A percentile compares a stretch with the other conserved stretches of the same genome.
phyloP scores from a whole-genome alignment of 257 asterid species.

The Fraxinus quadrangulata region DNA sequence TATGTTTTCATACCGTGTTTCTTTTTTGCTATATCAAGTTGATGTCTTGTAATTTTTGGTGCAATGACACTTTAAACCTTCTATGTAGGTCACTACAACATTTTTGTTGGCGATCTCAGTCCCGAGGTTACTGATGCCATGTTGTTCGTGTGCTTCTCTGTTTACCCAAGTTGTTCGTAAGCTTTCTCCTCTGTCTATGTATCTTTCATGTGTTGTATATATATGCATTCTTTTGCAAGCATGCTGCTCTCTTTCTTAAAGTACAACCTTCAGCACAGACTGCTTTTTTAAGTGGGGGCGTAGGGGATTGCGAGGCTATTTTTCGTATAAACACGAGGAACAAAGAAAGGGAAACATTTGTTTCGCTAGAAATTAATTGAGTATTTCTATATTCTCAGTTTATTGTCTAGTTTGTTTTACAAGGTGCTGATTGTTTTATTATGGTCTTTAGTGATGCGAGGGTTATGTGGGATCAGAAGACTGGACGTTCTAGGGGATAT shows the following conservation, averaged over 20 bases:
- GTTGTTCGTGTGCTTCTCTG: constrained; percentile 79
- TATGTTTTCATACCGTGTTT: constrained; percentile 16
- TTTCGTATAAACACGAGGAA: background rate
- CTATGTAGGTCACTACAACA: constrained; percentile 72
- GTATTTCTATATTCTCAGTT: constrained; percentile 10
- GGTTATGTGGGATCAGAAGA: constrained; percentile 98
- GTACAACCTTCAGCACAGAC: background rate
- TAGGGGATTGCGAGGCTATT: background rate
- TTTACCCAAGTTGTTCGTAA: constrained; percentile 83
- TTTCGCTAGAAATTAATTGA: background rate
- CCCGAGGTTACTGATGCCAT: constrained; percentile 96
- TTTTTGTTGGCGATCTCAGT: constrained; percentile 96
- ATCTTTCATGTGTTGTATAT: background rate
- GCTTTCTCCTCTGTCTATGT: constrained; percentile 38
- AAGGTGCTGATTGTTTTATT: constrained; percentile 20
- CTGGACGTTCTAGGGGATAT: constrained; percentile 93
- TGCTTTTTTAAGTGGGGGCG: background rate
- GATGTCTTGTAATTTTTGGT: background rate
- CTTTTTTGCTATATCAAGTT: constrained; percentile 7
- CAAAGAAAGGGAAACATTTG: background rate
- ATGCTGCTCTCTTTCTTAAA: background rate
- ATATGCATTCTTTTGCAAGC: background rate
- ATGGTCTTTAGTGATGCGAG: constrained; percentile 73
- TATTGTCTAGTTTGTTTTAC: constrained; percentile 19
- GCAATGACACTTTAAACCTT: constrained; percentile 22